Percentiles rank a stretch among this genome's conserved stretches.
Evolutionary conservation across 192 early-diverging fungal genomes (phyloP).

Genomic region (Rhizoclosmatium globosum): DNA sequence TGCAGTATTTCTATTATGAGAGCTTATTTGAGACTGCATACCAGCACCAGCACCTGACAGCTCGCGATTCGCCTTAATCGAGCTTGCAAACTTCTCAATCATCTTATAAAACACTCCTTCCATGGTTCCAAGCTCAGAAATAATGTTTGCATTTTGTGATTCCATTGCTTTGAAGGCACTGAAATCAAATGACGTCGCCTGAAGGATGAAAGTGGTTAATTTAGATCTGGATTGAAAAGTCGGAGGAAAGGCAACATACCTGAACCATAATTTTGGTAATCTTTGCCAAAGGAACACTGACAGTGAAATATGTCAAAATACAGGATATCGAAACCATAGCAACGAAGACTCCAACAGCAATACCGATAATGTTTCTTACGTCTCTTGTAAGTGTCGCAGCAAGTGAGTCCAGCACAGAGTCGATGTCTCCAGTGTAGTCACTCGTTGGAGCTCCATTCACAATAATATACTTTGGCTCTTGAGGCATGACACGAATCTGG

Average conservation of each 20-base stretch:
- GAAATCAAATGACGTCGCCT: neutral
- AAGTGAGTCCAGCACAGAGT: neutral
- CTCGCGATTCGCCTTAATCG: constrained; percentile 23
- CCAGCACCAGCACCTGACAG: neutral
- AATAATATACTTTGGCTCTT: constrained; percentile 5
- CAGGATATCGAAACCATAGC: neutral
- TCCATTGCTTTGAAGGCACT: constrained; percentile 22
- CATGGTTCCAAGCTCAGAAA: constrained; percentile 19
- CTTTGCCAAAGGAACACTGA: neutral
- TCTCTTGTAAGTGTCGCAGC: neutral
- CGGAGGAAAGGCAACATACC: neutral
- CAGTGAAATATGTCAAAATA: neutral
- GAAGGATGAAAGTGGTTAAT: too few species aligned
- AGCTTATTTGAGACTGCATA: too few species aligned
- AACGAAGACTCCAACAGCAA: neutral
- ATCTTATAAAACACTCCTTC: constrained; percentile 19
- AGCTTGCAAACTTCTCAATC: constrained; percentile 21
- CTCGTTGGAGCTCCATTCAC: constrained; percentile 27
- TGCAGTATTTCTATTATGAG: too few species aligned
- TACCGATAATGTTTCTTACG: neutral
- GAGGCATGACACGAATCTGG: neutral
- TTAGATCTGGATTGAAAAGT: neutral
- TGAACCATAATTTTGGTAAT: constrained; percentile 13
- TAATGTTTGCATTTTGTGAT: constrained; percentile 6
- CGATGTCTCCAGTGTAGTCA: constrained; percentile 26